Evolutionary conservation across 768 basidiomycete genomes (phyloP).

Genomic region (Cubamyces lactineus): DNA sequence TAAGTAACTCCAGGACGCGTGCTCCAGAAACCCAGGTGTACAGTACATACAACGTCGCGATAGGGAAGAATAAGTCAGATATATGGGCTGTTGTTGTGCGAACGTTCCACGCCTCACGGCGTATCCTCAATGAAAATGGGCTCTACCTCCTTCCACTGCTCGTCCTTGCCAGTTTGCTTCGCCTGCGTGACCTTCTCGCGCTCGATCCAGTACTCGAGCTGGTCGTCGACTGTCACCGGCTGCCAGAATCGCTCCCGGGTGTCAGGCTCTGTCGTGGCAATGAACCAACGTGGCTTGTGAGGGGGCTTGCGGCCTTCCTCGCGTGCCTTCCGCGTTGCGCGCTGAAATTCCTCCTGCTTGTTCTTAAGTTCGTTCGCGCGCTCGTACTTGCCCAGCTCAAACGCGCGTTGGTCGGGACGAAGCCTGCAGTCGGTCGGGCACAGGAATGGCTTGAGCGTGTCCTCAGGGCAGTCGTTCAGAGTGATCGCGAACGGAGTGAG

Average conservation of each 20-base stretch:
- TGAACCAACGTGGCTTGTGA: constrained; percentile 89
- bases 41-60: constrained; percentile 13
- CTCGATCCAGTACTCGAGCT: constrained; percentile 84
- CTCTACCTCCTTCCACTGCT: constrained; percentile 72
- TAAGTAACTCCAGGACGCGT: not conserved
- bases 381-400: constrained; percentile 87
- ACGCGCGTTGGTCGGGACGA: constrained; percentile 92
- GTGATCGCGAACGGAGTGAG: constrained; percentile 94
- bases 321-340: constrained; percentile 65
- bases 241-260: constrained; percentile 90
- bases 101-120: constrained; percentile 26
- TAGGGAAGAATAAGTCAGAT: constrained; percentile 18
- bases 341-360: constrained; percentile 83
- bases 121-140: constrained; percentile 77
- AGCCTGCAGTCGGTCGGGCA: constrained; percentile 92
- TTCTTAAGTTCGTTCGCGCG: constrained; percentile 80
- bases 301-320: constrained; percentile 74
- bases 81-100: not conserved
- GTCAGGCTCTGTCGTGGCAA: constrained; percentile 79
- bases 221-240: constrained; percentile 55
- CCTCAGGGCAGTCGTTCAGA: constrained; percentile 82
- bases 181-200: constrained; percentile 63
- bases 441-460: constrained; percentile 69
- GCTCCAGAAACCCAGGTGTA: constrained; percentile 11
- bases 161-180: constrained; percentile 39